Percentiles rank a stretch among this genome's conserved stretches.
Evolutionary conservation across 495 filamentous ascomycete species (phyloP).

Genomic region (Patellaria atrata): DNA sequence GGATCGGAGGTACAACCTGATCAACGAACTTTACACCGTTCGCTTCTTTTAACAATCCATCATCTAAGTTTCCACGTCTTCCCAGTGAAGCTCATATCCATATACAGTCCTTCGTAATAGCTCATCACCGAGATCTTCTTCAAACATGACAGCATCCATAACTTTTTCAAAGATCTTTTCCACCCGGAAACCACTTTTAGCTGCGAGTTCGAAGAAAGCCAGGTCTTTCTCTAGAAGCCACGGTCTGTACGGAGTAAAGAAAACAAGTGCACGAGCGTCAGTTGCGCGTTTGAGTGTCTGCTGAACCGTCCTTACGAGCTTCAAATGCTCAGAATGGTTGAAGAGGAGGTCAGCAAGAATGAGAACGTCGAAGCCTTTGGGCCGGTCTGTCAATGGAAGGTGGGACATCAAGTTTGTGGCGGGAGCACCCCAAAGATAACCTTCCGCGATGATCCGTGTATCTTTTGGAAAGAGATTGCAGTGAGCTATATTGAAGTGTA

Average conservation of each 20-base stretch:
- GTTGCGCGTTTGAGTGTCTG: constrained; percentile 39
- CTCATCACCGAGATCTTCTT: constrained; percentile 57
- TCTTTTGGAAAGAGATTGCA: constrained; percentile 23
- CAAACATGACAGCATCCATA: constrained; percentile 75
- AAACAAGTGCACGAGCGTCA: constrained; percentile 59
- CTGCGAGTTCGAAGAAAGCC: constrained; percentile 65
- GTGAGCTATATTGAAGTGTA: constrained; percentile 53
- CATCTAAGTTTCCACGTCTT: neutral
- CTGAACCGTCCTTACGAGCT: constrained; percentile 56
- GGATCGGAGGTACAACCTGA: no score
- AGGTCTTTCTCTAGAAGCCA: constrained; percentile 78
- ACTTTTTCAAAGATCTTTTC: constrained; percentile 66
- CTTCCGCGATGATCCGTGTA: constrained; percentile 26
- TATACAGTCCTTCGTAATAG: constrained; percentile 60
- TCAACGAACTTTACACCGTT: no score
- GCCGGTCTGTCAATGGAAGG: constrained; percentile 9
- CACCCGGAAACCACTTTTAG: constrained; percentile 52
- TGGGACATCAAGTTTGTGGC: constrained; percentile 28
- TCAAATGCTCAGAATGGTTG: constrained; percentile 68
- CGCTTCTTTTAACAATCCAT: no score
- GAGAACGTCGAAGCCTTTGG: constrained; percentile 54
- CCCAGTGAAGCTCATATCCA: constrained; percentile 48
- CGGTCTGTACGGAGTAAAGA: constrained; percentile 86
- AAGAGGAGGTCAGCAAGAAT: constrained; percentile 84
- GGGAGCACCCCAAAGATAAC: constrained; percentile 64